Conservation (phyloP, 106 monocot species). For the Acanthochlamys bracteata region DNA sequence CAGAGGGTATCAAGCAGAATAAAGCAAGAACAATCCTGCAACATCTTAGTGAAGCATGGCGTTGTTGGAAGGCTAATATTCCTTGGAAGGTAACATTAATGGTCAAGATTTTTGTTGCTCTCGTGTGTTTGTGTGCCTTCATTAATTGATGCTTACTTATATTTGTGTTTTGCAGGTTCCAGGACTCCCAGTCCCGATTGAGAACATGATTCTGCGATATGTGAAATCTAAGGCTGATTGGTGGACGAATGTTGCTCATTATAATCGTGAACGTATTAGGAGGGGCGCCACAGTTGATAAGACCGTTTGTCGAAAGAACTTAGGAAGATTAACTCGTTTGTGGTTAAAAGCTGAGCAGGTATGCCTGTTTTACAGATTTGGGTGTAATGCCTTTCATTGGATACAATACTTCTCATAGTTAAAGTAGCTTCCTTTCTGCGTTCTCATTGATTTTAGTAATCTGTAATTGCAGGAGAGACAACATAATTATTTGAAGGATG, state of each 20-base stretch:
- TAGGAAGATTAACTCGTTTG: constrained; percentile 95
- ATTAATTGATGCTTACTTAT: not conserved
- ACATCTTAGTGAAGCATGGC: constrained; percentile 99
- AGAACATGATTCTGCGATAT: constrained; percentile 99
- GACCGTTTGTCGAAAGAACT: constrained; percentile 92
- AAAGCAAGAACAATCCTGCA: constrained; percentile 98
- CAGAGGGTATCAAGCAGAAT: constrained; percentile 99
- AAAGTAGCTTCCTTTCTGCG: not conserved
- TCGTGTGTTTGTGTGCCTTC: not conserved
- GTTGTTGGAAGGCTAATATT: constrained; percentile 99
- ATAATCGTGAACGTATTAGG: constrained; percentile 98
- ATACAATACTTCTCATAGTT: not conserved
- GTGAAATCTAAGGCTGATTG: constrained; percentile 99
- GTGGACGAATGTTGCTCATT: constrained; percentile 99
- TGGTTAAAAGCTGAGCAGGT: constrained; percentile 99
- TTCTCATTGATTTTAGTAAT: not conserved
- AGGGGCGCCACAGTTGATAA: constrained; percentile 99
- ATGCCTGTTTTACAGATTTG: not conserved
- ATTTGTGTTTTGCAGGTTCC: constrained; percentile 60
- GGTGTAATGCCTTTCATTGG: not conserved
- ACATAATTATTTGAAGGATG: constrained; percentile 98
- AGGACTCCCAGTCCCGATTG: constrained; percentile 95
- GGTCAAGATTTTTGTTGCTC: not conserved
- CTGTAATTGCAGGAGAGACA: constrained; percentile 73
- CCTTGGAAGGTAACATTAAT: constrained; percentile 76